These are phyloP conservation scores for Carex littledalei DNA, from an alignment of 176 grass and related monocot genomes.

Conservation along the genomic window DNA sequence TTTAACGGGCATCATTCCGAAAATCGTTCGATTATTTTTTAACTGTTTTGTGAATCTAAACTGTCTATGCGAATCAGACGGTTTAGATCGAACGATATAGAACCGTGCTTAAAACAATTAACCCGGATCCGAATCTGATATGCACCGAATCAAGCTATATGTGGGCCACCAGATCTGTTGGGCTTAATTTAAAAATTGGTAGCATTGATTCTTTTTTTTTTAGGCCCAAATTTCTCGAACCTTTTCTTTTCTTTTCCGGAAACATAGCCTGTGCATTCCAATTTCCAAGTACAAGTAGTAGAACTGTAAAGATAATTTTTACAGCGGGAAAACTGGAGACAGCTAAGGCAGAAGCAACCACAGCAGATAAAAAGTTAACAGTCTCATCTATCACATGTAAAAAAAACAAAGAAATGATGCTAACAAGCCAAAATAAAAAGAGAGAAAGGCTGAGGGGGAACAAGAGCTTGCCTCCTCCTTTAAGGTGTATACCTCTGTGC, in stretches of 20 bases:
- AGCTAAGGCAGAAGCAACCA: background rate
- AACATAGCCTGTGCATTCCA: background rate
- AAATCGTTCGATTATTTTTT: no score
- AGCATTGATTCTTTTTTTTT: background rate
- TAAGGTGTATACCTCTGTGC: background rate
- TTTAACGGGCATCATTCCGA: no score
- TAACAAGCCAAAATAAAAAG: background rate
- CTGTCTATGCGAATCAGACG: no score
- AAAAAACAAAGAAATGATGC: background rate
- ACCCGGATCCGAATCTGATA: background rate
- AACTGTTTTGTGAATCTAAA: no score
- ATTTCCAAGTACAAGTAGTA: background rate
- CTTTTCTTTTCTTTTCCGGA: background rate
- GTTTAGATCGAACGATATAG: background rate
- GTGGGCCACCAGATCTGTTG: background rate
- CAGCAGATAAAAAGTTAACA: background rate
- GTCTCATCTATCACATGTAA: background rate
- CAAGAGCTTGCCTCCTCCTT: constrained; percentile 1
- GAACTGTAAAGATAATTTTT: constrained; percentile 8
- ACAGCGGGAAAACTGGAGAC: background rate
- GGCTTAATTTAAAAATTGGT: background rate
- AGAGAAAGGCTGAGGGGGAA: constrained; percentile 8
- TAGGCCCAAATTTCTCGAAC: background rate
- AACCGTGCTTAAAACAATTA: no score
- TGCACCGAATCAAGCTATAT: no score